phyloP scores from a whole-genome alignment of 192 early-diverging fungal species.

The Globomyces pollinis-pini region DNA sequence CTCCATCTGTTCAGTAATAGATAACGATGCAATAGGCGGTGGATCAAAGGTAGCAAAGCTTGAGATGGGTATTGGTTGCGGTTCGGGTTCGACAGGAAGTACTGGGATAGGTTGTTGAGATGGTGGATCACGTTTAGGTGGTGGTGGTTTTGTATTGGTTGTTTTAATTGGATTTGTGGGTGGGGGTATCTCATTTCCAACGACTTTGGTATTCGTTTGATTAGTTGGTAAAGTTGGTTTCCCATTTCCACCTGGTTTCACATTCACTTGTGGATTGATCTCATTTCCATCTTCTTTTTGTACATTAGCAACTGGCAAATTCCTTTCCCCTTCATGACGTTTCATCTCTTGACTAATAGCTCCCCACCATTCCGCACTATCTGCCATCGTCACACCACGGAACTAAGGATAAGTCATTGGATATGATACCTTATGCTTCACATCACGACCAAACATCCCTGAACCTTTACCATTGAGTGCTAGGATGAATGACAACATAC shows the following conservation, averaged over 20 bases:
- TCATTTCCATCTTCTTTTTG: neutral
- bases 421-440: slow-evolving; percentile 30
- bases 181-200: too few species aligned
- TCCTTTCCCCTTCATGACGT: neutral
- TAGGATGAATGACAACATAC: too few species aligned
- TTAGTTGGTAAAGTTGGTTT: too few species aligned
- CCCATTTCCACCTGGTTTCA: neutral
- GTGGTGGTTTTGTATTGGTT: neutral
- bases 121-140: too few species aligned
- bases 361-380: slow-evolving; percentile 32
- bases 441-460: slow-evolving; percentile 34
- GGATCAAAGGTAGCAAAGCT: too few species aligned
- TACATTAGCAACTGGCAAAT: neutral
- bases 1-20: neutral
- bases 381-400: slow-evolving; percentile 22
- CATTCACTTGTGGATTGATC: neutral
- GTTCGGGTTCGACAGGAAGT: too few species aligned
- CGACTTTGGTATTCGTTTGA: too few species aligned
- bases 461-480: slow-evolving; percentile 22
- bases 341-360: slow-evolving; percentile 9
- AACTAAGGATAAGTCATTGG: slow-evolving; percentile 16
- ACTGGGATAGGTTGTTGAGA: too few species aligned
- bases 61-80: too few species aligned
- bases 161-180: too few species aligned
- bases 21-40: neutral